Base-by-base conservation (phyloP, 176 grass and related monocot species). In the Alopecurus myosuroides region DNA sequence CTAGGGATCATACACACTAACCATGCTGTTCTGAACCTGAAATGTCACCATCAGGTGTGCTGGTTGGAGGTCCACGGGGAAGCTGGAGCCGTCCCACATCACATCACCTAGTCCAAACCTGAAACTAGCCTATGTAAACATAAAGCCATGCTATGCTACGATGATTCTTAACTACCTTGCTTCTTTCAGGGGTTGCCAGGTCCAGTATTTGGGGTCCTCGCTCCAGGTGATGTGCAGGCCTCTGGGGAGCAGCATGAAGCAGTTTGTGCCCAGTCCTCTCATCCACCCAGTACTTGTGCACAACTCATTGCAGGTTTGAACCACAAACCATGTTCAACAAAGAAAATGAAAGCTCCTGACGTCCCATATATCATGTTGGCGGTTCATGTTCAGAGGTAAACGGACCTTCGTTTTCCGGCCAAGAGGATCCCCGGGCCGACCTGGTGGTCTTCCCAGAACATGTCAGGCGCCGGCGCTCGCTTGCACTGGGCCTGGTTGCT, bases 281-380 rank as follows among this genome's bases (percentile, higher is more conserved):
- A 6, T 93, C 85, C 56, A 90, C 85, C 91, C 91, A 90, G 60
- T 89, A 85, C 83, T 89, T 89, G 85, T 89, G 84, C 63, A 84
- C 4, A 33, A 11, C 36, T 56, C 9, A 10, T 6, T 14, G 6
- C 36, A 85, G 36, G 62, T 51, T 85, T 65, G 22, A 10, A 56
- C 34, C 44, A 46, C 55, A 35, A 85, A 69, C 8, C 19, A 28
- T 36, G 57, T 31, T 73, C 3, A 81, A 42, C 14, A 26, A 11
- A 20, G 9, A 35, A 64, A 4, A 22, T 41, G 13, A 18, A 77
- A 60, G 12, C 58, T 46, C 65, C 14, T 33, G 46, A 17, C 13
- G n/a, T 10, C 15, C 20, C 3, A 42, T 29, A 65, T 33, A 36
- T 56, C 4, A 79, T n/a, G n/a, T n/a, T 45, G 49, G 50, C 41